Percentiles rank a stretch among this genome's conserved stretches.
Evolutionary conservation across 2,329 filamentous ascomycete genomes (phyloP).

Genomic region (Sporothrix protearum): DNA sequence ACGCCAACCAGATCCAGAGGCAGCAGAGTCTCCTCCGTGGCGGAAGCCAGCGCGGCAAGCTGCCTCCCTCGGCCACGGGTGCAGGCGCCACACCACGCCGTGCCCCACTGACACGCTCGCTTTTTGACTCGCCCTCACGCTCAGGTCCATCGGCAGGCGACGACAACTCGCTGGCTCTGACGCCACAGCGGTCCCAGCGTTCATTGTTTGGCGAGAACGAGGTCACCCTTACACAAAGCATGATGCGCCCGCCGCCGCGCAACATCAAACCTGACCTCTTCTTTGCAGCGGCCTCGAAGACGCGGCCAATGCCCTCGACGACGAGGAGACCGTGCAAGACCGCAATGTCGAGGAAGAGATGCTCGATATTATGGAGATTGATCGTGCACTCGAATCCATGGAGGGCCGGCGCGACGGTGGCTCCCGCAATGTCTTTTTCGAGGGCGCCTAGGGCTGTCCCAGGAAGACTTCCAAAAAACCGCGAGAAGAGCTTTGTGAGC

Average conservation of each 20-base stretch:
- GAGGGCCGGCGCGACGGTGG: constrained; percentile 47
- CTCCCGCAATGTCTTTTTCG: constrained; percentile 30
- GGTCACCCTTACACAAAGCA: constrained; percentile 31
- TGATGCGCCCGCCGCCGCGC: constrained; percentile 29
- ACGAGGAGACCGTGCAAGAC: constrained; percentile 45
- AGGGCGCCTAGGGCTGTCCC: constrained; percentile 26
- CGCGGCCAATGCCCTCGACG: constrained; percentile 51
- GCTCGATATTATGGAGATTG: constrained; percentile 64
- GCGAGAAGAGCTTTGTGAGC: background rate
- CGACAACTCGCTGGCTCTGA: background rate
- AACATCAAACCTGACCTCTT: constrained; percentile 38
- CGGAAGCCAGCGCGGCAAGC: constrained; percentile 34
- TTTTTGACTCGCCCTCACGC: constrained; percentile 23
- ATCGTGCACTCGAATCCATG: constrained; percentile 56
- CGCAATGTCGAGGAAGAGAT: constrained; percentile 58
- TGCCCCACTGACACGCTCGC: constrained; percentile 6
- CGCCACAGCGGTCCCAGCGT: constrained; percentile 14
- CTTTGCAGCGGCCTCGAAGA: constrained; percentile 50
- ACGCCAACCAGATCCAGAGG: constrained; percentile 32
- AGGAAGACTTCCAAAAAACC: background rate
- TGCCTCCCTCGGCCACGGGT: constrained; percentile 16
- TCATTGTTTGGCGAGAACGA: constrained; percentile 32
- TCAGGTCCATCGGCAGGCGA: background rate
- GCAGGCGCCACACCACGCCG: constrained; percentile 23
- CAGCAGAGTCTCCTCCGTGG: constrained; percentile 28